A percentile compares a stretch with the other conserved stretches of the same genome.
phyloP scores from a whole-genome alignment of 805 yeast genomes.

The Metschnikowia kunwiensis region DNA sequence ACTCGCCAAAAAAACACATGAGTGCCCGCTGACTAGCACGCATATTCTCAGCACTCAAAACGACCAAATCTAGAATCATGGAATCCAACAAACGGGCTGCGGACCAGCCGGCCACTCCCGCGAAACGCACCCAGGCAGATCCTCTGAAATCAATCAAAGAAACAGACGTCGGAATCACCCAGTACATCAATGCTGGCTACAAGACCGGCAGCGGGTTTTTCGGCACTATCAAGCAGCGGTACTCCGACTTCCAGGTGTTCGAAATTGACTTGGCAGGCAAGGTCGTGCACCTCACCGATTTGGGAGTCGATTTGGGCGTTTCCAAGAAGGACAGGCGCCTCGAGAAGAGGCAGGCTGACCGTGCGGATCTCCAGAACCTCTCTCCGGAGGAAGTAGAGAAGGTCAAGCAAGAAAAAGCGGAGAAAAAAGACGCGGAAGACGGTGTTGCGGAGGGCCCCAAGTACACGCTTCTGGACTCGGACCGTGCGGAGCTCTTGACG shows the following conservation, averaged over 20 bases:
- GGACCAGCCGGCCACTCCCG: not conserved
- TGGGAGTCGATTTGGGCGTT: slow-evolving; percentile 54
- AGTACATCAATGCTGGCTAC: slow-evolving; percentile 51
- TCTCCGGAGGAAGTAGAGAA: slow-evolving; percentile 32
- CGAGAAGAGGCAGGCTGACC: slow-evolving; percentile 41
- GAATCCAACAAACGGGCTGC: slow-evolving; percentile 1
- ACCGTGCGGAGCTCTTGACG: slow-evolving; percentile 46
- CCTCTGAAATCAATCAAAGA: slow-evolving; percentile 50
- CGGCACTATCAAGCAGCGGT: slow-evolving; percentile 83
- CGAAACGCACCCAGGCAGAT: slow-evolving; percentile 9
- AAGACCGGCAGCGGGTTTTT: slow-evolving; percentile 53
- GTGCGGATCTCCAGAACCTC: slow-evolving; percentile 32
- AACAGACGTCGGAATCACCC: slow-evolving; percentile 82
- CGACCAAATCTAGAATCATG: not conserved
- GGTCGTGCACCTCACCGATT: slow-evolving; percentile 73
- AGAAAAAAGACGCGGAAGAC: slow-evolving; percentile 12
- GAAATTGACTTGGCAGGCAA: slow-evolving; percentile 70
- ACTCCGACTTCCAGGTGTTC: slow-evolving; percentile 90
- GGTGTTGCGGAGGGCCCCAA: slow-evolving; percentile 19
- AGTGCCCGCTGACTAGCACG: slow-evolving; percentile 11
- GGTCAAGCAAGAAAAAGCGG: slow-evolving; percentile 26
- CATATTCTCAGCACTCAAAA: too few relatives aligned
- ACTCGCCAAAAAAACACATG: too few relatives aligned
- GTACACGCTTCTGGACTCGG: slow-evolving; percentile 46
- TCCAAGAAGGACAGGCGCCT: slow-evolving; percentile 47